A percentile compares a stretch with the other conserved stretches of the same genome.
Conservation (phyloP, 495 filamentous ascomycete genomes). For the Trichocladium antarcticum region DNA sequence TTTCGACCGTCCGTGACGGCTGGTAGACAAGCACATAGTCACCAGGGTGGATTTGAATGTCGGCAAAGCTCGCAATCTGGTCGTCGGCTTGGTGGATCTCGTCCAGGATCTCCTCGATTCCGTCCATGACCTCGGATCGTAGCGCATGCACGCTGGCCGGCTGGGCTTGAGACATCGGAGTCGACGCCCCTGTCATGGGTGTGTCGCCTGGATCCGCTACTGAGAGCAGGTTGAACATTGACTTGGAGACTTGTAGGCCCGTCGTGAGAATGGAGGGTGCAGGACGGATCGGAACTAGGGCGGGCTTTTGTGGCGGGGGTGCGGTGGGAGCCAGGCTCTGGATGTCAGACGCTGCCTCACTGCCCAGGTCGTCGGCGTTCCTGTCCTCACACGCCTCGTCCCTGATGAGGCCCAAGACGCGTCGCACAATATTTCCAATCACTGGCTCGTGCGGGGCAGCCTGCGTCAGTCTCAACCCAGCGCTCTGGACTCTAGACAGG, state of each 20-base stretch:
- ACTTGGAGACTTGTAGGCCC: slow-evolving; percentile 48
- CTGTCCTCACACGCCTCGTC: slow-evolving; percentile 79
- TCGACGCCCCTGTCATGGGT: slow-evolving; percentile 36
- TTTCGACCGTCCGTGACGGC: slow-evolving; percentile 70
- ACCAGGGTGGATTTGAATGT: slow-evolving; percentile 81
- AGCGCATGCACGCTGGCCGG: slow-evolving; percentile 44
- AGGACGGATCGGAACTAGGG: slow-evolving; percentile 22
- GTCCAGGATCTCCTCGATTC: slow-evolving; percentile 83
- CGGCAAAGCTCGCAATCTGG: slow-evolving; percentile 73
- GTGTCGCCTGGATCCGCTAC: slow-evolving; percentile 15
- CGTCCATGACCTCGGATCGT: slow-evolving; percentile 78
- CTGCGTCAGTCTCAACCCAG: slow-evolving; percentile 60
- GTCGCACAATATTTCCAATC: slow-evolving; percentile 85
- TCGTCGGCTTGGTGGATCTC: slow-evolving; percentile 81
- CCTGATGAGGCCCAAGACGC: slow-evolving; percentile 79
- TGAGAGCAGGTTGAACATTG: slow-evolving; percentile 74
- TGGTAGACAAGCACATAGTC: slow-evolving; percentile 81
- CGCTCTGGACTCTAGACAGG: slow-evolving; percentile 60
- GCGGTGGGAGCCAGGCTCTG: slow-evolving; percentile 33
- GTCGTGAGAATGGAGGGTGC: slow-evolving; percentile 39
- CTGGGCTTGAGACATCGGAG: slow-evolving; percentile 29
- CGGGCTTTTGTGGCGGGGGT: slow-evolving; percentile 23
- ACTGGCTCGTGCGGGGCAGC: slow-evolving; percentile 83
- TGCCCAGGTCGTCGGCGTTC: slow-evolving; percentile 50
- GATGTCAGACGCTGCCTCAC: slow-evolving; percentile 27